These are phyloP conservation scores for Aureobasidium sp. DNA, from an alignment of 2,329 filamentous ascomycete species.

Conservation along the genomic window DNA sequence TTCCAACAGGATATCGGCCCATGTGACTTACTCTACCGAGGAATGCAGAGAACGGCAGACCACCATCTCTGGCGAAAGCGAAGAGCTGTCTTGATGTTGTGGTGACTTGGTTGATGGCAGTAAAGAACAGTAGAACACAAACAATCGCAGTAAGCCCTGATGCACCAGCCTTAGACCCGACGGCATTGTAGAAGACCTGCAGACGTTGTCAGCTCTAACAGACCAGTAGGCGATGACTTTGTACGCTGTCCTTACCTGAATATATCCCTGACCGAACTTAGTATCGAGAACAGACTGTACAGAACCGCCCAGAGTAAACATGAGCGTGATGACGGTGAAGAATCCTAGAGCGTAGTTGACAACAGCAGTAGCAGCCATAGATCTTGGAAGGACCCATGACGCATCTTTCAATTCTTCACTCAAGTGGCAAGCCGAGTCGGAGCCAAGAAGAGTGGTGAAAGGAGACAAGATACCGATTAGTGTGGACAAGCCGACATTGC, in stretches of 20 bases:
- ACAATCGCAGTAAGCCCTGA: conserved; percentile 12
- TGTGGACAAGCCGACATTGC: conserved; percentile 23
- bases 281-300: conserved; percentile 22
- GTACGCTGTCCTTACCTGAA: neutral
- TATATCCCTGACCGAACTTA: conserved; percentile 5
- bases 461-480: conserved; percentile 28
- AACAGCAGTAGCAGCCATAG: conserved; percentile 23
- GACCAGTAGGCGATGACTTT: conserved; percentile 23
- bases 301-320: conserved; percentile 25
- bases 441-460: conserved; percentile 22
- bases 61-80: conserved; percentile 39
- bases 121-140: conserved; percentile 12
- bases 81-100: conserved; percentile 21
- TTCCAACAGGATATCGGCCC: neutral
- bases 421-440: conserved; percentile 21
- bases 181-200: conserved; percentile 16
- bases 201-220: conserved; percentile 25
- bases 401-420: conserved; percentile 27
- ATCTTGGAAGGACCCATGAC: conserved; percentile 23
- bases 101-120: conserved; percentile 12
- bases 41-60: conserved; percentile 32
- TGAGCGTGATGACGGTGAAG: conserved; percentile 24
- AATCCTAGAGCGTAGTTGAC: conserved; percentile 33
- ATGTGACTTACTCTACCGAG: conserved; percentile 3
- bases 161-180: conserved; percentile 7